Evolutionary conservation across 305 asterid species (phyloP), one percentile per base, ranked within the genome.

Genomic region (Solanum hybrid): DNA sequence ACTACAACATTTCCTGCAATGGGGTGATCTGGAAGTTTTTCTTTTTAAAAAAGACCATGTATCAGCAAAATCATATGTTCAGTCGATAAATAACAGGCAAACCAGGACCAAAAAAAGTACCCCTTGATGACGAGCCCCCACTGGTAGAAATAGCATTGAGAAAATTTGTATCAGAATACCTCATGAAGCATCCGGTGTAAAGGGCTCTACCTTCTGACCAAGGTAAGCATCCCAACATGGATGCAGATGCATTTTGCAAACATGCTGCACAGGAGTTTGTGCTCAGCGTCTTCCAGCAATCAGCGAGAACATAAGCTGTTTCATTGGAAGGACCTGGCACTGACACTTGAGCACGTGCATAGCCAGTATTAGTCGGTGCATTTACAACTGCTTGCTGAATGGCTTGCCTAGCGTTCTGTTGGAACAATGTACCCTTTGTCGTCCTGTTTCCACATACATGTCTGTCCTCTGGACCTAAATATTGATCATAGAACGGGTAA

Each of bases 191-290:
- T 73, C 91, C 89, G 0, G 91, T 51, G 77, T 89, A 60, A 35
- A 89, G 19, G 1, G 91, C 86, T 84, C 91, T 37, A n/a, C 89
- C 88, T 75, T 89, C 89, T 17, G 89, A 85, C 91, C 86, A 89
- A 11, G 89, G 89, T 2, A 89, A 76, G 45, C 89, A 89, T 89
- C 76, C 31, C 85, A 77, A 40, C 38, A 86, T 45, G 3, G 89
- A 89, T 3, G 17, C 37, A 9, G 86, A 86, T 34, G 91, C 91
- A 77, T 51, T 77, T 64, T 15, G 79, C n/a, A 86, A 86, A 56
- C 91, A 89, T 1, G 86, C 89, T 35, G 78, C 7, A 0, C 89
- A 89, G 29, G 86, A 76, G 10, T 13, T 78, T 10, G 24, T 2
- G 2, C 37, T 89, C 24, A 89, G 34, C 11, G 80, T 89, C 87